Percentiles rank a stretch among this genome's conserved stretches.
Conservation (phyloP, 768 basidiomycete genomes). For the Leccinum boreale region DNA sequence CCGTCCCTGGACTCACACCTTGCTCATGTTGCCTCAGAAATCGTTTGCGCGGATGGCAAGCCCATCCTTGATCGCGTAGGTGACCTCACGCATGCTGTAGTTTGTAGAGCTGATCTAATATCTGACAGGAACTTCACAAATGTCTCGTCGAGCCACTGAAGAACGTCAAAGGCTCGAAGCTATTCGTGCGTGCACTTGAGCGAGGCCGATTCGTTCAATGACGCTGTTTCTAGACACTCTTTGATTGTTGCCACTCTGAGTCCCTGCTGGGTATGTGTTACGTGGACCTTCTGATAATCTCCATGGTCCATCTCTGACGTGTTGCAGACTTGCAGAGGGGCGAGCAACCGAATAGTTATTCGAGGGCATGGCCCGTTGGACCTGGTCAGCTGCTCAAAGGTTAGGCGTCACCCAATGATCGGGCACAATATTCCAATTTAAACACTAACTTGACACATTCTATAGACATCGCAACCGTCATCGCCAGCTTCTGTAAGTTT, state of each 20-base stretch:
- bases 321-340: conserved; percentile 18
- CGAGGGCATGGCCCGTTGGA: conserved; percentile 13
- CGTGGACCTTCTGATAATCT: not conserved
- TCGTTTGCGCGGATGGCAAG: conserved; percentile 16
- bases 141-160: conserved; percentile 18
- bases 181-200: conserved; percentile 14
- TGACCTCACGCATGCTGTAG: not conserved
- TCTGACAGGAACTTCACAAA: conserved; percentile 18
- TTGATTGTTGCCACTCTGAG: conserved; percentile 33
- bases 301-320: not conserved
- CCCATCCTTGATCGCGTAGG: conserved; percentile 25
- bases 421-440: not conserved
- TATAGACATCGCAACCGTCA: conserved; percentile 7
- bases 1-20: not conserved
- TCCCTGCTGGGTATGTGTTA: conserved; percentile 19
- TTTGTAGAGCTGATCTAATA: not conserved
- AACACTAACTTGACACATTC: not conserved
- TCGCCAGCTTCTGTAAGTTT: conserved; percentile 10
- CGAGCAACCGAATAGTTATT: conserved; percentile 11
- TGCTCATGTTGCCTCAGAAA: conserved; percentile 13
- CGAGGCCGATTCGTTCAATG: not conserved
- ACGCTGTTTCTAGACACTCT: conserved; percentile 18
- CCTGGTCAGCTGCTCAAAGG: conserved; percentile 14
- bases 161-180: conserved; percentile 13
- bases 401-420: not conserved